phyloP scores from a whole-genome alignment of 1,284 basidiomycete genomes.

The Ceratobasidium theobromae region DNA sequence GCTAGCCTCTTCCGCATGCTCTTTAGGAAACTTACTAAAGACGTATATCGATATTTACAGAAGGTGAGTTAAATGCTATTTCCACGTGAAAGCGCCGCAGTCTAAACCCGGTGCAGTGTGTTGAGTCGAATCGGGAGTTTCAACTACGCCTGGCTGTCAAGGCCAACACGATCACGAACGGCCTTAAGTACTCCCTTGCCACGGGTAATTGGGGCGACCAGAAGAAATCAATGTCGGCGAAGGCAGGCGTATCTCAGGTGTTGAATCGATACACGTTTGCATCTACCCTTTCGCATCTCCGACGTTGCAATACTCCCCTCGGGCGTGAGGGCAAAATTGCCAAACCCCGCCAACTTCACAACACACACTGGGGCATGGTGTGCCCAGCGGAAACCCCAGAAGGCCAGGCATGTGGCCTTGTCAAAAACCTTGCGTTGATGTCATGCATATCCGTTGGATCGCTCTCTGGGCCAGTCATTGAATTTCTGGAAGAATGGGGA shows the following conservation, averaged over 20 bases:
- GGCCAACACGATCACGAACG: slow-evolving; percentile 96
- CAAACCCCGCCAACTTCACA: slow-evolving; percentile 98
- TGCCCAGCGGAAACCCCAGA: slow-evolving; percentile 99
- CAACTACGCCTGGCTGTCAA: slow-evolving; percentile 91
- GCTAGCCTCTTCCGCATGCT: slow-evolving; percentile 97
- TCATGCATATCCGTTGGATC: slow-evolving; percentile 97
- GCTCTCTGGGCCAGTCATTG: slow-evolving; percentile 93
- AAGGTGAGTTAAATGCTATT: slow-evolving; percentile 59
- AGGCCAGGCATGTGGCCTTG: slow-evolving; percentile 98
- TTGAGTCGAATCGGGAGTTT: slow-evolving; percentile 96
- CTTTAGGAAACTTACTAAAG: slow-evolving; percentile 94
- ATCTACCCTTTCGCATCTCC: slow-evolving; percentile 95
- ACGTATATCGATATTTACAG: slow-evolving; percentile 95
- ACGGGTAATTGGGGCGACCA: slow-evolving; percentile 99
- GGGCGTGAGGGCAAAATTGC: slow-evolving; percentile 99
- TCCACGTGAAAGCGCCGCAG: slow-evolving; percentile 32
- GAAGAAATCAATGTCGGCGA: slow-evolving; percentile 96
- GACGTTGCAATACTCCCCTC: slow-evolving; percentile 97
- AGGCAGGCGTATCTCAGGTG: slow-evolving; percentile 98
- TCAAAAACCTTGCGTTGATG: slow-evolving; percentile 99
- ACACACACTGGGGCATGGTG: slow-evolving; percentile 99
- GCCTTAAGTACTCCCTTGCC: slow-evolving; percentile 95
- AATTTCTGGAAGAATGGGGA: slow-evolving; percentile 99
- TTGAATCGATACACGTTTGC: slow-evolving; percentile 98
- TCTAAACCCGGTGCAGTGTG: slow-evolving; percentile 62